phyloP scores from a whole-genome alignment of 768 basidiomycete genomes.

The Ramaria sp. region DNA sequence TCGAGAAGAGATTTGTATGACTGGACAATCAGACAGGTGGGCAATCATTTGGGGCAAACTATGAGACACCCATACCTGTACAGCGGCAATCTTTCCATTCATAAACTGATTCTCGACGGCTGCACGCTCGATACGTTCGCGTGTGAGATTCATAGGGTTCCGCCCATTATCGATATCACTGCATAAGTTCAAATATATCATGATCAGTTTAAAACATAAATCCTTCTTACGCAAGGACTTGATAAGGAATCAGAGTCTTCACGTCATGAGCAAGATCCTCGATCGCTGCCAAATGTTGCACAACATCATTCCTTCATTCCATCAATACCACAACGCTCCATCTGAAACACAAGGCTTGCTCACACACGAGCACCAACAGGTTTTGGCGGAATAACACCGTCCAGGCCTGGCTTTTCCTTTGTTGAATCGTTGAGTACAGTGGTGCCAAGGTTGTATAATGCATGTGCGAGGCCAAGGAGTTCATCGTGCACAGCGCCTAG shows the following conservation, averaged over 20 bases:
- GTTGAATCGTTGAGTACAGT: conserved; percentile 77
- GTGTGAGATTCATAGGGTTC: conserved; percentile 75
- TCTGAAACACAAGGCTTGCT: conserved; percentile 14
- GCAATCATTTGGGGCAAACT: not conserved
- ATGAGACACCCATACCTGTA: conserved; percentile 38
- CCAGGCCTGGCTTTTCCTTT: conserved; percentile 43
- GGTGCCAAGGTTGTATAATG: conserved; percentile 71
- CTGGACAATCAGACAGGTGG: conserved; percentile 26
- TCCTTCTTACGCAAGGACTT: conserved; percentile 29
- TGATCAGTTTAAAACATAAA: not conserved
- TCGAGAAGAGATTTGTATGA: conserved; percentile 59
- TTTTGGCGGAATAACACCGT: conserved; percentile 37
- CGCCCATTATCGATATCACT: conserved; percentile 70
- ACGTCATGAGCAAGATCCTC: conserved; percentile 58
- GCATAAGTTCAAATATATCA: conserved; percentile 18
- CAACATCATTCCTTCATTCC: conserved; percentile 55
- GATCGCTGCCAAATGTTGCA: conserved; percentile 51
- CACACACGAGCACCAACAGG: conserved; percentile 72
- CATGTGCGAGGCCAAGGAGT: conserved; percentile 63
- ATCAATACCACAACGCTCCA: not conserved
- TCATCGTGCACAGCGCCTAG: conserved; percentile 24
- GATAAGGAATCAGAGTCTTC: conserved; percentile 58
- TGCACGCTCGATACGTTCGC: conserved; percentile 68
- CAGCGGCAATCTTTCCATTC: conserved; percentile 78
- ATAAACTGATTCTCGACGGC: conserved; percentile 88